Evolutionary conservation across 2,329 filamentous ascomycete genomes (phyloP), one percentile per base, ranked within the genome.

Genomic region (Colletotrichum phormii): DNA sequence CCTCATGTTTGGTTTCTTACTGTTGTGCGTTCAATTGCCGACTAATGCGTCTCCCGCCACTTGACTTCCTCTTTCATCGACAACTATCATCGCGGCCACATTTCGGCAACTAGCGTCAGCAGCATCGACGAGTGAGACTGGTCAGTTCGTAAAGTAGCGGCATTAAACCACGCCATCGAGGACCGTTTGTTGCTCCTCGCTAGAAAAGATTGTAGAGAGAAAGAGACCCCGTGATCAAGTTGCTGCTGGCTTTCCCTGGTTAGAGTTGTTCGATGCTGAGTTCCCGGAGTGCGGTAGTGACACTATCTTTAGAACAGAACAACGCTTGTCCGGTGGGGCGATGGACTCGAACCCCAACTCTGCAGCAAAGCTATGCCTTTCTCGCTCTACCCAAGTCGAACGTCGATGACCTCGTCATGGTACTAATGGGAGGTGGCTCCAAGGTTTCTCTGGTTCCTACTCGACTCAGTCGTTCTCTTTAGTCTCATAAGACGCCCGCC

Each of bases 241-340:
- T 54, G 63, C 31, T 33, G 68, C 58, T 58, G 26, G 59, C 65
- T 53, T n/a, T 22, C 22, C 35, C 42, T 55, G 59, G 26, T 37
- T 59, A 59, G 59, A 60, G 64, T 37, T 53, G 53, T 72, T 26
- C n/a, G 24, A 46, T 63, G 22, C 35, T 35, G 46, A 37, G n/a
- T 42, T 29, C 31, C 59, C 49, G 33, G 33, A 31, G 58, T 59
- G 37, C 37, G 24, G 58, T 51, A 58, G 65, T 54, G 22, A 53
- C 35, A 18, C 70, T 72, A 69, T 37, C 59, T 69, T 72, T 72
- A 72, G 65, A 63, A 69, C 15, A 63, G 12, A 57, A 58, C 31
- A 42, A 33, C 26, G n/a, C 42, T 53, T 61, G 68, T 51, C 49
- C 37, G 64, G 58, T 37, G n/a, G 54, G 54, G 22, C 54, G 53